Evolutionary conservation across 2,329 filamentous ascomycete species (phyloP), one percentile per base, ranked within the genome.

Genomic region (Nemania diffusa): DNA sequence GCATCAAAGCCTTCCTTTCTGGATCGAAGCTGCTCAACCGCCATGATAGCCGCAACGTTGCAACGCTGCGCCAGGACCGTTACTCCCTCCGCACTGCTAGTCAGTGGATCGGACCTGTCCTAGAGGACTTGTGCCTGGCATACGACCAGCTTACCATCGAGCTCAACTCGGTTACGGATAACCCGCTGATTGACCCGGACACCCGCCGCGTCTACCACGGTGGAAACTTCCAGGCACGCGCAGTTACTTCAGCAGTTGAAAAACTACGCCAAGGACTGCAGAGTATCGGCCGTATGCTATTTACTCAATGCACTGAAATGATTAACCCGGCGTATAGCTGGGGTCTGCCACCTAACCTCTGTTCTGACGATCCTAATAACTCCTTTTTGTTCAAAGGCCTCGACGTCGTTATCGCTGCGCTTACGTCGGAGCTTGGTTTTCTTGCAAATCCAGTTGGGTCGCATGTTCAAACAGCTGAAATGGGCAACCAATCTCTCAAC

Each of bases 81-180:
- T 92, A 92, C 72, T 82, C 89, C 0, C 79, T 90, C 1, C 83
- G 90, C 11, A 91, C 87, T 0, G 84, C 88, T 0, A 83, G 87
- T 0, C 90, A 92, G 77, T 92, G 90, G 90, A 82, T 92, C 29
- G 89, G 89, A 0, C 90, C 90, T 0, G 82, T 87, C 24, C 78
- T 92, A 0, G 90, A 92, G 74, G 89, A 91, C 69, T 79, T 92
- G 0, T 61, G 79, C 0, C 82, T 90, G 0, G 87, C 89, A 0
- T 79, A 84, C 51, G 74, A 80, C 2, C 90, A 92, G 73, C 73
- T 92, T 0, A 75, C 80, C 0, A 79, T 83, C 0, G 90, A 92
- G 73, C 81, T 90, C 11, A 92, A 92, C 76, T 89, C 89, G 0
- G 88, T 88, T 0, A 89, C 88, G 0, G 90, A 92, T 72, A 92